A percentile compares a stretch with the other conserved stretches of the same genome.
Evolutionary conservation across 2,329 filamentous ascomycete genomes (phyloP).

Genomic region (Verticillium klebahnii): DNA sequence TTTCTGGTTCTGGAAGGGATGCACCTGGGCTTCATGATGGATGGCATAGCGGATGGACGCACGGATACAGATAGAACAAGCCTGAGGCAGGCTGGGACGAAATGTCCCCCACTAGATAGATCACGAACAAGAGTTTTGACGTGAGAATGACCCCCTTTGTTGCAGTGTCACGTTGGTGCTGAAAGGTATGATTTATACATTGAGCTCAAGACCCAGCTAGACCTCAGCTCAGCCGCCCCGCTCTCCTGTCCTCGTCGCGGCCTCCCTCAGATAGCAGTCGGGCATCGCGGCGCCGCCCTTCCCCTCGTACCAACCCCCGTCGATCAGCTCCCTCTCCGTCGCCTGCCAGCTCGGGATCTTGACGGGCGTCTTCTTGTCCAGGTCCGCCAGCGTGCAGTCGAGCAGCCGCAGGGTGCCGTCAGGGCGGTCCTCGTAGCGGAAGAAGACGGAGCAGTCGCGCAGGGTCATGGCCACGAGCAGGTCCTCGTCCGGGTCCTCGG

Average conservation of each 20-base stretch:
- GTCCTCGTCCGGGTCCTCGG: slow-evolving; percentile 29
- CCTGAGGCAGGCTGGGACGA: background rate
- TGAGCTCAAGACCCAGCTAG: too few relatives aligned
- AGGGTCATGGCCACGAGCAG: slow-evolving; percentile 67
- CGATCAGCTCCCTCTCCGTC: slow-evolving; percentile 58
- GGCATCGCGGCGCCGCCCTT: background rate
- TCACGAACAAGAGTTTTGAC: too few relatives aligned
- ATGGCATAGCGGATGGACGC: background rate
- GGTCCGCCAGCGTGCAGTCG: slow-evolving; percentile 64
- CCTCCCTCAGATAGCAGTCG: slow-evolving; percentile 7
- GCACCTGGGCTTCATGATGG: background rate
- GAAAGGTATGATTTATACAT: too few relatives aligned
- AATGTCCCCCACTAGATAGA: too few relatives aligned
- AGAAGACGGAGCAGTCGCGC: slow-evolving; percentile 72
- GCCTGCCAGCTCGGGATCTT: slow-evolving; percentile 67
- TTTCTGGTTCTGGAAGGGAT: background rate
- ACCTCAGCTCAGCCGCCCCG: background rate
- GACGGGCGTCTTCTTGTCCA: slow-evolving; percentile 66
- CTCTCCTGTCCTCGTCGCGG: background rate
- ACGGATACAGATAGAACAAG: background rate
- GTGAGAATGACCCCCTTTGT: too few relatives aligned
- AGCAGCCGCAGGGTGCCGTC: slow-evolving; percentile 19
- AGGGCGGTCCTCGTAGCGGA: slow-evolving; percentile 33
- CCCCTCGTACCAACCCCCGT: slow-evolving; percentile 61
- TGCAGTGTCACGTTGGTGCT: too few relatives aligned